Evolutionary conservation across 805 yeast genomes (phyloP).

Genomic region (Lipomyces oligophaga): DNA sequence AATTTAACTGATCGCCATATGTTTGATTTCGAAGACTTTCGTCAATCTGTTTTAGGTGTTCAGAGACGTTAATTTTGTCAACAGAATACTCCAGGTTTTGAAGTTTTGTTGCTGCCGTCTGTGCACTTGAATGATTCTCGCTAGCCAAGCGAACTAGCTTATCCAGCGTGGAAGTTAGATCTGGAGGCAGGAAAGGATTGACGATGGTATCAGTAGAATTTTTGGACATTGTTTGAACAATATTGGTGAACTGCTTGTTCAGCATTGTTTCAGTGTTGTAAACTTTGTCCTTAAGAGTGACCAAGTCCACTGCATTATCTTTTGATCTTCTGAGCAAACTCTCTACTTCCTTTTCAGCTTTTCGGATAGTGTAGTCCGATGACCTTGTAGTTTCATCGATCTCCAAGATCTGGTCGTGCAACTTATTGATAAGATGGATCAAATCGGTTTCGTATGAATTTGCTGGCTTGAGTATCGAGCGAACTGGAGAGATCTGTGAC

Average conservation of each 20-base stretch:
- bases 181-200: not conserved
- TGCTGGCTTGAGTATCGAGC: constrained; percentile 3
- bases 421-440: constrained; percentile 27
- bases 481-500: constrained; percentile 7
- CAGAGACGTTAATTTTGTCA: too few species aligned
- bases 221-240: not conserved
- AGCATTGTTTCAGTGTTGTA: constrained; percentile 4
- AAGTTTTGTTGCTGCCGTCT: too few species aligned
- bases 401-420: constrained; percentile 33
- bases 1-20: too few species aligned
- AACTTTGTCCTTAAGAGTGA: constrained; percentile 28
- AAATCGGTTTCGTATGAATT: constrained; percentile 14
- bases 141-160: too few species aligned
- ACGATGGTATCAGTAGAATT: not conserved
- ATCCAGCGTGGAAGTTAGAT: not conserved
- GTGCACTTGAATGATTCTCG: too few species aligned
- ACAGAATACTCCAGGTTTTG: too few species aligned
- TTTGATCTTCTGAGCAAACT: constrained; percentile 37
- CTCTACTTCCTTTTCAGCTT: constrained; percentile 37
- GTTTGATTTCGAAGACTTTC: too few species aligned
- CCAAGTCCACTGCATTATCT: constrained; percentile 39
- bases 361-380: constrained; percentile 37
- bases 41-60: too few species aligned
- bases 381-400: constrained; percentile 35
- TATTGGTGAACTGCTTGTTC: constrained; percentile 2